These are phyloP conservation scores for Piper betle DNA, from an alignment of 164 flowering plant species.

Conservation along the genomic window DNA sequence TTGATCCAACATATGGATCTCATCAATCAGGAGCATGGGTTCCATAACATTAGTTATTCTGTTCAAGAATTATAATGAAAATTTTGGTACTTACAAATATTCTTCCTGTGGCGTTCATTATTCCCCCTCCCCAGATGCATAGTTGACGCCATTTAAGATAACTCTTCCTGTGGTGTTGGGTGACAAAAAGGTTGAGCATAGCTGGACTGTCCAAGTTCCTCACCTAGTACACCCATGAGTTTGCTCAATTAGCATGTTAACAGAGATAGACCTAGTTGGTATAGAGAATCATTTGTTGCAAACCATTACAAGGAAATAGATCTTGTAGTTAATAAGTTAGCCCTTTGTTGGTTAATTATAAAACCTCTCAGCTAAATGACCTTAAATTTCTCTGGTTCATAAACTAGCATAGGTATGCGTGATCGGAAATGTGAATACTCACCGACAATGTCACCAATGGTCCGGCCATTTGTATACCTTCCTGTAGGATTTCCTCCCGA, in stretches of 20 bases:
- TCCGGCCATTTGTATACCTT: conserved; percentile 82
- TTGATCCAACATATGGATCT: too few species aligned
- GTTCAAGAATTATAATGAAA: neutral
- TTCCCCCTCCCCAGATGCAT: conserved; percentile 98
- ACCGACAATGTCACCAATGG: conserved; percentile 94
- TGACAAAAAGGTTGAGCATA: conserved; percentile 66
- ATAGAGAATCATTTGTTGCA: too few species aligned
- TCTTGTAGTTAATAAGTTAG: too few species aligned
- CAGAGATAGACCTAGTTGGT: too few species aligned
- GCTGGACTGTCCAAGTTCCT: conserved; percentile 56
- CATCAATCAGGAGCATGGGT: too few species aligned
- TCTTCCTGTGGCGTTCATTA: conserved; percentile 81
- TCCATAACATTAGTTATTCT: too few species aligned
- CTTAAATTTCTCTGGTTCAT: too few species aligned
- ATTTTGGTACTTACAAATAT: conserved; percentile 40
- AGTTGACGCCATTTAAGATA: conserved; percentile 72
- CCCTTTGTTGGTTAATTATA: too few species aligned
- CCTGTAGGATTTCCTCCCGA: conserved; percentile 83
- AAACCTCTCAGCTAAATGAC: too few species aligned
- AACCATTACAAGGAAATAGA: too few species aligned
- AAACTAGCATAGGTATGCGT: too few species aligned
- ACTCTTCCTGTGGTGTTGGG: conserved; percentile 74
- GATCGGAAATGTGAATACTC: conserved; percentile 11
- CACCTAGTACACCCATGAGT: conserved; percentile 29
- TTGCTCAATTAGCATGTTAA: too few species aligned